A percentile compares a stretch with the other conserved stretches of the same genome.
Evolutionary conservation across 1,284 basidiomycete species (phyloP).

Genomic region (Rhizoctonia solani): DNA sequence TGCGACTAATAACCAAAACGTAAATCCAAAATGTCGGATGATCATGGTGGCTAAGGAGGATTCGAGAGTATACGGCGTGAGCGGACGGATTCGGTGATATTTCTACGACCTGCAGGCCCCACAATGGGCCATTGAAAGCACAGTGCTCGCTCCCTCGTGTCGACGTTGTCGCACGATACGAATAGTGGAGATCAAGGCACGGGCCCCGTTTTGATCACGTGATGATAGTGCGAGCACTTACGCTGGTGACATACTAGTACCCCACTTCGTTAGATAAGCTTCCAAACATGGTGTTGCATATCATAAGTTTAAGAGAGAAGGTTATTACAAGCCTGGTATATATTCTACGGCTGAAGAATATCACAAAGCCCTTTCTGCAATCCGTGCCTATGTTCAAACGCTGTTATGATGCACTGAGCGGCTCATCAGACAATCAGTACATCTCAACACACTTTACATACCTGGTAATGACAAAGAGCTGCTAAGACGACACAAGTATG

Average conservation of each 20-base stretch:
- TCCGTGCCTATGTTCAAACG: slow-evolving; percentile 61
- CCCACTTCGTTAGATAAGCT: too few species aligned
- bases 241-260: too few species aligned
- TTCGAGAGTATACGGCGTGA: not conserved
- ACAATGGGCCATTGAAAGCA: not conserved
- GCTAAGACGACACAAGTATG: slow-evolving; percentile 81
- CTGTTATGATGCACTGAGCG: slow-evolving; percentile 54
- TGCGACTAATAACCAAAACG: not conserved
- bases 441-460: not conserved
- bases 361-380: slow-evolving; percentile 40
- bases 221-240: too few species aligned
- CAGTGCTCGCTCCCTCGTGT: not conserved
- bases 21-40: not conserved
- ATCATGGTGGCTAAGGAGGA: slow-evolving; percentile 9
- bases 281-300: too few species aligned
- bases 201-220: too few species aligned
- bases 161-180: not conserved
- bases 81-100: not conserved
- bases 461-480: slow-evolving; percentile 71
- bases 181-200: slow-evolving; percentile 8
- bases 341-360: not conserved
- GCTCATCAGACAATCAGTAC: not conserved
- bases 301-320: too few species aligned
- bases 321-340: too few species aligned
- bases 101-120: not conserved